phyloP scores from a whole-genome alignment of 768 basidiomycete species.

The Lactarius deliciosus region DNA sequence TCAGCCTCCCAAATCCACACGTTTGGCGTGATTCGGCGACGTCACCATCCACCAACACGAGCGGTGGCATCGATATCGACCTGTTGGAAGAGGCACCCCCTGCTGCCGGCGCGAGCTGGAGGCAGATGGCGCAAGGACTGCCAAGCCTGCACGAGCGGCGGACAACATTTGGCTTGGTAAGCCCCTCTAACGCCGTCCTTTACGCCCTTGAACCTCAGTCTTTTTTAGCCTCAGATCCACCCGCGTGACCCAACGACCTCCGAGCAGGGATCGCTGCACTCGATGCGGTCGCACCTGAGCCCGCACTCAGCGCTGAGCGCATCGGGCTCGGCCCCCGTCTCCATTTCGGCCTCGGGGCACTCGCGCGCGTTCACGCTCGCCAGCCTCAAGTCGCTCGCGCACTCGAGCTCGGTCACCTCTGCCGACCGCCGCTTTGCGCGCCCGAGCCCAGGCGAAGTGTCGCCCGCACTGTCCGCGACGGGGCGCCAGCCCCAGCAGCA shows the following conservation, averaged over 20 bases:
- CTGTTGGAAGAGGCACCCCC: conserved; percentile 72
- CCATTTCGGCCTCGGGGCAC: conserved; percentile 47
- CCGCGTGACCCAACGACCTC: conserved; percentile 46
- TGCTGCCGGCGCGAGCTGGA: conserved; percentile 59
- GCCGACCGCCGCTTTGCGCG: conserved; percentile 43
- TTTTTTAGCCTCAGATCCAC: conserved; percentile 43
- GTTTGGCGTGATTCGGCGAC: conserved; percentile 39
- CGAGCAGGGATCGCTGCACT: conserved; percentile 65
- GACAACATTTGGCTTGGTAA: conserved; percentile 64
- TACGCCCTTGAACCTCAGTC: not conserved
- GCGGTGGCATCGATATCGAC: conserved; percentile 47
- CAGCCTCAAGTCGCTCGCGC: conserved; percentile 44
- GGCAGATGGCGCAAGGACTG: conserved; percentile 46
- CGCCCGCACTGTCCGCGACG: conserved; percentile 38
- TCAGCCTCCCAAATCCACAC: conserved; percentile 35
- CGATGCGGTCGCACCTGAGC: conserved; percentile 56
- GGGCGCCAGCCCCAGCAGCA: conserved; percentile 20
- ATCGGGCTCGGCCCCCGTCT: conserved; percentile 50
- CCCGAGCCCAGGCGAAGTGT: conserved; percentile 28
- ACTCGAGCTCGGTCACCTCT: conserved; percentile 54
- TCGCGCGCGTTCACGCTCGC: conserved; percentile 36
- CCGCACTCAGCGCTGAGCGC: conserved; percentile 48
- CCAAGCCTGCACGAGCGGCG: conserved; percentile 40
- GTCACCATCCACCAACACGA: conserved; percentile 22
- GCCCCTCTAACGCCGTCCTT: conserved; percentile 32